These are phyloP conservation scores for Penicillium macrosclerotiorum DNA, from an alignment of 495 filamentous ascomycete genomes.

Conservation along the genomic window DNA sequence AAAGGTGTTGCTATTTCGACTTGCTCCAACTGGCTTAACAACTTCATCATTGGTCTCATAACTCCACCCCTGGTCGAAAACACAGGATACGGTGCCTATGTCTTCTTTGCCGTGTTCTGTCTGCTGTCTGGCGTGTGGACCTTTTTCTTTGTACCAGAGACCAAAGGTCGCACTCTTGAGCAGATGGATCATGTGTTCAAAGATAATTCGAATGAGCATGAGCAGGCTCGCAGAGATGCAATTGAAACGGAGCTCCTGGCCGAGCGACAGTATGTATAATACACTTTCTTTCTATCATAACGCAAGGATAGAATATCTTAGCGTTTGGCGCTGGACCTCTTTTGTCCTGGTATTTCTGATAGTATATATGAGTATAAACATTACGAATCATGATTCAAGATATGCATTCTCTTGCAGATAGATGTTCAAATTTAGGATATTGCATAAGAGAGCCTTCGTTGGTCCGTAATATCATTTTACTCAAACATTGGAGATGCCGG, in stretches of 20 bases:
- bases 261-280: background rate
- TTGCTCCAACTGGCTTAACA: slow-evolving; percentile 55
- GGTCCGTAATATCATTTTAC: too few relatives aligned
- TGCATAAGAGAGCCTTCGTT: too few relatives aligned
- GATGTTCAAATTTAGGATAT: too few relatives aligned
- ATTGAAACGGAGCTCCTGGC: slow-evolving; percentile 38
- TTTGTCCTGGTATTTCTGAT: too few relatives aligned
- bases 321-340: too few relatives aligned
- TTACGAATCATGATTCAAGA: too few relatives aligned
- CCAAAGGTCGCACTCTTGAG: slow-evolving; percentile 56
- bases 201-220: slow-evolving; percentile 41
- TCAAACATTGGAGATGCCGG: too few relatives aligned
- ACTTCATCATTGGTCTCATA: slow-evolving; percentile 55
- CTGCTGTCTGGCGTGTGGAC: slow-evolving; percentile 52
- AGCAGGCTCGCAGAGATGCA: slow-evolving; percentile 33
- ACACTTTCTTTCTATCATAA: background rate
- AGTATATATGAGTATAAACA: too few relatives aligned
- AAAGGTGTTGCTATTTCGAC: slow-evolving; percentile 54
- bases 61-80: slow-evolving; percentile 54
- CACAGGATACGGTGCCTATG: slow-evolving; percentile 54
- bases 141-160: slow-evolving; percentile 55
- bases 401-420: too few relatives aligned
- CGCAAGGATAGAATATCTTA: background rate
- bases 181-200: slow-evolving; percentile 56
- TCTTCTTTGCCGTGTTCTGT: slow-evolving; percentile 60